These are phyloP conservation scores for Letharia columbiana DNA, from an alignment of 495 filamentous ascomycete species.

Conservation along the genomic window DNA sequence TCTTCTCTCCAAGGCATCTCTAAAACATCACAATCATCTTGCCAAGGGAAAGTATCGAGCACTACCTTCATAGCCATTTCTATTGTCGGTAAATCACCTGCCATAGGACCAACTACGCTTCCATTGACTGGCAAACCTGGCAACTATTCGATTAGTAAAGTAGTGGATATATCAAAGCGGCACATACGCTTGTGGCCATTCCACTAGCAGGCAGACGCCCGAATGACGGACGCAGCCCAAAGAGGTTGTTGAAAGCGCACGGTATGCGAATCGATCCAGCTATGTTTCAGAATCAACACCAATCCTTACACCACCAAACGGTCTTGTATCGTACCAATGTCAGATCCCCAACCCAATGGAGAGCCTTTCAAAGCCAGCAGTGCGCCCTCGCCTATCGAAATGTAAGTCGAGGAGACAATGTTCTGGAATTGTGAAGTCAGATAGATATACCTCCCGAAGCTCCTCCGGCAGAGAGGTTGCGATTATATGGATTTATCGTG, in stretches of 20 bases:
- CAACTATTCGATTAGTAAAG: not conserved
- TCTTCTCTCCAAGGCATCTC: conserved; percentile 28
- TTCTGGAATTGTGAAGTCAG: not conserved
- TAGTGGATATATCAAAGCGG: not conserved
- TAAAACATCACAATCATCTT: conserved; percentile 30
- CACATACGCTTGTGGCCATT: not conserved
- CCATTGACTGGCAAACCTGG: not conserved
- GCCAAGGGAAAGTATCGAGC: conserved; percentile 30
- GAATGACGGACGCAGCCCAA: not conserved
- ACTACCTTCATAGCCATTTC: conserved; percentile 33
- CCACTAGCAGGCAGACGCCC: not conserved
- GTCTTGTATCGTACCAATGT: conserved; percentile 27
- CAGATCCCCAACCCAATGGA: conserved; percentile 35
- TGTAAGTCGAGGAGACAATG: not conserved
- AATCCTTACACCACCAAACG: not conserved
- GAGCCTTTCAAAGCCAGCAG: conserved; percentile 34
- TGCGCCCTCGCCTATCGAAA: conserved; percentile 30
- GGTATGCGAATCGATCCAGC: conserved; percentile 42
- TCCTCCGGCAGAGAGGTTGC: conserved; percentile 41
- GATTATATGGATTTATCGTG: conserved; percentile 44
- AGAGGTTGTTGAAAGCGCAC: not conserved
- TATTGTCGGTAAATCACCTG: conserved; percentile 15
- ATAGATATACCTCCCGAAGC: conserved; percentile 30
- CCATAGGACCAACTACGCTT: not conserved
- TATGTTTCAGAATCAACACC: conserved; percentile 3